phyloP scores from a whole-genome alignment of 805 yeast species.

The Wickerhamiella alocasiicola region DNA sequence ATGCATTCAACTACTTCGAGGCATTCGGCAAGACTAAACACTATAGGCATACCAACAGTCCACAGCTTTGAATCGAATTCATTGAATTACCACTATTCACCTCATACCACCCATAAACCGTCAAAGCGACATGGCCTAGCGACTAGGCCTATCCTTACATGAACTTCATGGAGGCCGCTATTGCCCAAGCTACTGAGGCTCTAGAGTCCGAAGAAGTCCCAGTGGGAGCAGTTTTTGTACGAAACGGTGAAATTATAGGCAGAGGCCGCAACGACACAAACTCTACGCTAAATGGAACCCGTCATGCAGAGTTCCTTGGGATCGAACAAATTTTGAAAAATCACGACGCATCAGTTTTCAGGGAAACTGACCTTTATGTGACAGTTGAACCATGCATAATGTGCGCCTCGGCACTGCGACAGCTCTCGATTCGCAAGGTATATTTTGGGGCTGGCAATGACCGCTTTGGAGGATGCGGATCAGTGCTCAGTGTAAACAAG shows the following conservation, averaged over 20 bases:
- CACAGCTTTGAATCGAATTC: no score
- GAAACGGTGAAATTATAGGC: constrained; percentile 44
- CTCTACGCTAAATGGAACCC: constrained; percentile 68
- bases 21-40: no score
- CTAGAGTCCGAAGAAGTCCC: constrained; percentile 65
- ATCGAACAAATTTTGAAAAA: constrained; percentile 40
- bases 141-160: no score
- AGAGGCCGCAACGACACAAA: constrained; percentile 82
- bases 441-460: constrained; percentile 91
- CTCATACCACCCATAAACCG: no score
- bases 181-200: constrained; percentile 46
- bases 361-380: constrained; percentile 62
- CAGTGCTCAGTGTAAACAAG: constrained; percentile 50
- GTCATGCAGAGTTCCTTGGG: constrained; percentile 88
- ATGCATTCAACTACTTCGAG: no score
- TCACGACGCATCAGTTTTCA: constrained; percentile 30
- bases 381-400: constrained; percentile 97
- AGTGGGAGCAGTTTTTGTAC: constrained; percentile 66
- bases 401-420: constrained; percentile 90
- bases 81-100: no score
- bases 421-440: constrained; percentile 58
- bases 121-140: no score
- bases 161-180: constrained; percentile 28
- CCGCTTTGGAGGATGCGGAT: constrained; percentile 93
- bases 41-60: no score